Conservation (phyloP, 2,329 filamentous ascomycete genomes). For the Myriosclerotinia duriaeana region DNA sequence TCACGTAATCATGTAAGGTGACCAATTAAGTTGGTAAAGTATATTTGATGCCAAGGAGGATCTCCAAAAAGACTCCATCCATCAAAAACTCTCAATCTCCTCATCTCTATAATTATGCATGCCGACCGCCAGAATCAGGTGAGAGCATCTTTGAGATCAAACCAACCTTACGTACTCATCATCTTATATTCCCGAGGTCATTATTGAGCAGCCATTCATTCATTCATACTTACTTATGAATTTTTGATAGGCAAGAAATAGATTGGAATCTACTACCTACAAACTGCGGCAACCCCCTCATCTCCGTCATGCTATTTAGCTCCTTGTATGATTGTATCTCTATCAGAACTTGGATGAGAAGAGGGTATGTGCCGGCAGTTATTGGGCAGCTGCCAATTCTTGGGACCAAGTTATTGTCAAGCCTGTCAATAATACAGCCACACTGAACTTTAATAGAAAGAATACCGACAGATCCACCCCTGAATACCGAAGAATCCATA, state of each 20-base stretch:
- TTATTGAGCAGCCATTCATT: neutral
- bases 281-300: neutral
- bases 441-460: constrained; percentile 4
- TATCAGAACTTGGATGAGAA: too few species aligned
- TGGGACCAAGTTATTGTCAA: neutral
- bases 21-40: too few species aligned
- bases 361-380: neutral
- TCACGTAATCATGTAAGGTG: too few species aligned
- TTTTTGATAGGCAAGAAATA: neutral
- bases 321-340: neutral
- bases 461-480: neutral
- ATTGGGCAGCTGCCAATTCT: constrained; percentile 3
- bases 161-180: too few species aligned
- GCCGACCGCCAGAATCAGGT: too few species aligned
- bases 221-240: neutral
- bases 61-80: too few species aligned
- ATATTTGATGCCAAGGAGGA: too few species aligned
- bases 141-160: too few species aligned
- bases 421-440: constrained; percentile 10
- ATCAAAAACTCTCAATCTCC: too few species aligned
- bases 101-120: too few species aligned
- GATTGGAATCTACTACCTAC: neutral
- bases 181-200: too few species aligned
- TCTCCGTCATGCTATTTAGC: neutral
- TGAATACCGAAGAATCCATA: constrained; percentile 1